These are phyloP conservation scores for Candida boidinii DNA, from an alignment of 805 yeast species.

Conservation along the genomic window DNA sequence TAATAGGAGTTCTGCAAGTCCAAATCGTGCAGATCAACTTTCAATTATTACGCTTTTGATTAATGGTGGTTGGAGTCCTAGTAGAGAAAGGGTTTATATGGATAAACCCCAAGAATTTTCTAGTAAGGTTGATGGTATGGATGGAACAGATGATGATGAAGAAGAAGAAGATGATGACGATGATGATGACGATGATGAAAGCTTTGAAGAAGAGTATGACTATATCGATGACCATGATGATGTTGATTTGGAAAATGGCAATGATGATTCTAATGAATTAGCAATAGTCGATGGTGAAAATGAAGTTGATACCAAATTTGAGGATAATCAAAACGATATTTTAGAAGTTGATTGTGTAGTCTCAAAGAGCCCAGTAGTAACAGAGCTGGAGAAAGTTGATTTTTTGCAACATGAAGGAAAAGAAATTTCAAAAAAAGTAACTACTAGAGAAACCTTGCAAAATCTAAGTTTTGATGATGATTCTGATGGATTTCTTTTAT, in stretches of 20 bases:
- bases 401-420: not conserved
- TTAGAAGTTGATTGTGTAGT: no score
- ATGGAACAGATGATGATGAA: conserved; percentile 4
- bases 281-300: conserved; percentile 3
- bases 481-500: no score
- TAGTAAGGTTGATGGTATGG: conserved; percentile 2
- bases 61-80: conserved; percentile 13
- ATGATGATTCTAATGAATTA: conserved; percentile 1
- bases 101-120: conserved; percentile 3
- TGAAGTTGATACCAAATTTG: conserved; percentile 1
- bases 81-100: no score
- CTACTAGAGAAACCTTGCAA: no score
- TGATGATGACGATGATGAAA: conserved; percentile 2
- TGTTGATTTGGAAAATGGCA: not conserved
- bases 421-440: no score
- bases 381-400: not conserved
- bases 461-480: no score
- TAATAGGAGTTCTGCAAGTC: not conserved
- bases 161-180: conserved; percentile 5
- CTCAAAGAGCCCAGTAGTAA: not conserved
- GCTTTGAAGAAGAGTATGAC: not conserved
- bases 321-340: conserved; percentile 2
- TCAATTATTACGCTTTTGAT: conserved; percentile 16
- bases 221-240: conserved; percentile 1
- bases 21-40: conserved; percentile 7